These are phyloP conservation scores for Xylaria castorea DNA, from an alignment of 495 filamentous ascomycete species.

Conservation along the genomic window DNA sequence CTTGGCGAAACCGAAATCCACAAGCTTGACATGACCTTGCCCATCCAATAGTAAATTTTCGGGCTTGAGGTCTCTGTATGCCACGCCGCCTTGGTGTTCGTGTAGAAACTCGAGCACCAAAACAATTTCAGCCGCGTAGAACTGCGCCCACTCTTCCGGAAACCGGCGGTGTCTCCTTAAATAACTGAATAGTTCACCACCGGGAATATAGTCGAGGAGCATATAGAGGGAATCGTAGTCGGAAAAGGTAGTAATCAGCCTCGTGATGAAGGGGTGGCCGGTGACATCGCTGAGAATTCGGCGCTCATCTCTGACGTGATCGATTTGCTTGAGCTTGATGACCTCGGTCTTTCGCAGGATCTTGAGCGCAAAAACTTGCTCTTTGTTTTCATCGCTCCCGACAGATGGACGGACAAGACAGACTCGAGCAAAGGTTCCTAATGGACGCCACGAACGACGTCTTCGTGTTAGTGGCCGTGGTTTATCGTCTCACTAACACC, in stretches of 20 bases:
- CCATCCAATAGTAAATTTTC: constrained; percentile 94
- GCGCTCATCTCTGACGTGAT: constrained; percentile 95
- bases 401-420: constrained; percentile 76
- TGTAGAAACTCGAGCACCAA: constrained; percentile 93
- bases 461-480: constrained; percentile 14
- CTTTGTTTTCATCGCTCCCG: constrained; percentile 59
- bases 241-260: constrained; percentile 87
- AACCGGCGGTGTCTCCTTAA: constrained; percentile 85
- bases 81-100: constrained; percentile 79
- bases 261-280: constrained; percentile 95
- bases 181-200: constrained; percentile 95
- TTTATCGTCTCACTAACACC: constrained; percentile 5
- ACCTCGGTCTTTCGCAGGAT: constrained; percentile 85
- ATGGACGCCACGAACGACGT: constrained; percentile 27
- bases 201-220: constrained; percentile 91
- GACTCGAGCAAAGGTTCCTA: constrained; percentile 95
- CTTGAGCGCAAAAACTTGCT: constrained; percentile 90
- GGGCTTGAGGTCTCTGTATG: constrained; percentile 94
- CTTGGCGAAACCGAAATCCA: constrained; percentile 99
- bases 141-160: constrained; percentile 81
- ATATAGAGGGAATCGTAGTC: constrained; percentile 90
- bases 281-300: constrained; percentile 84
- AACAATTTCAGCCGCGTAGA: constrained; percentile 96
- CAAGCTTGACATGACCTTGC: constrained; percentile 91
- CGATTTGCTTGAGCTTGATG: constrained; percentile 95